Conservation (phyloP, 139 green algal genomes). For the Chlamydomonas schloesseri region DNA sequence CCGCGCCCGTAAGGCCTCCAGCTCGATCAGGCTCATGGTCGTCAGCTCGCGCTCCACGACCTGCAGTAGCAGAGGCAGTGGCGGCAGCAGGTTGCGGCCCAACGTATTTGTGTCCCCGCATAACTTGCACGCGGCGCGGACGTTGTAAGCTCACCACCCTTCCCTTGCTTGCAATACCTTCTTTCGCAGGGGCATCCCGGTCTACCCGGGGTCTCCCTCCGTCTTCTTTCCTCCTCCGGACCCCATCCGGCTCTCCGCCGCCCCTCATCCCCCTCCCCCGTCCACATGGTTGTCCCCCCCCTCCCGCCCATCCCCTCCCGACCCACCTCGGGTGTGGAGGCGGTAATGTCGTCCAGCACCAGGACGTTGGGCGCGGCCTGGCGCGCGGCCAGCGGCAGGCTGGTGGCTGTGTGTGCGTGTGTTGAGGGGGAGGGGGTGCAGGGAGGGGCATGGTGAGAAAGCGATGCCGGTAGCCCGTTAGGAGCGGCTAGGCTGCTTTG, state of each 20-base stretch:
- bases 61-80: background rate
- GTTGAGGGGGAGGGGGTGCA: background rate
- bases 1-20: background rate
- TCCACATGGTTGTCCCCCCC: background rate
- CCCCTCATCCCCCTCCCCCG: too few relatives aligned
- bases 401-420: background rate
- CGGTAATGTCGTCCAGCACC: constrained; percentile 31
- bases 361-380: constrained; percentile 40
- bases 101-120: too few relatives aligned
- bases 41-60: constrained; percentile 34
- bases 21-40: constrained; percentile 3
- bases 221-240: too few relatives aligned
- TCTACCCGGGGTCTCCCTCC: too few relatives aligned
- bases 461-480: background rate
- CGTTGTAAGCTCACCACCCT: too few relatives aligned
- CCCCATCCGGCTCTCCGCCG: background rate
- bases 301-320: background rate
- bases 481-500: background rate
- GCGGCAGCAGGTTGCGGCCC: too few relatives aligned
- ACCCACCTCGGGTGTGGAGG: constrained; percentile 25
- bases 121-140: background rate
- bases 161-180: too few relatives aligned
- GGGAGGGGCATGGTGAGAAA: too few relatives aligned
- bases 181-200: too few relatives aligned
- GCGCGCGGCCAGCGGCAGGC: background rate